Conservation (phyloP, 345 rosid species). For the Streptanthus diversifolius region DNA sequence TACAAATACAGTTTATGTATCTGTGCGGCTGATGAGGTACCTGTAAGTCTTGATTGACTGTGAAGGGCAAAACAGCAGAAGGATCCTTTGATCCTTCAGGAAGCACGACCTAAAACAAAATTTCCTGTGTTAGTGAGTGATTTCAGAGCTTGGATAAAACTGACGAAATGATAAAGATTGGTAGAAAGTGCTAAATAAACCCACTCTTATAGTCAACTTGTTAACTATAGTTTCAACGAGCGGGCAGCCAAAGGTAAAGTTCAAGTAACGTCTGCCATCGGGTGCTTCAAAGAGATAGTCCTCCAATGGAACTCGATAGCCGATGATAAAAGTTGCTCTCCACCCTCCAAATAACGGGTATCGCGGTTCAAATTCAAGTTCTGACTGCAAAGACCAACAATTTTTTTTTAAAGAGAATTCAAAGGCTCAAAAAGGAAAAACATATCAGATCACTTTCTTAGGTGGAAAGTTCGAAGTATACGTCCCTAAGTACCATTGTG, state of each 20-base stretch:
- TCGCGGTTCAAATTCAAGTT: constrained; percentile 93
- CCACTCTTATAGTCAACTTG: constrained; percentile 80
- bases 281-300: constrained; percentile 87
- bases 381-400: constrained; percentile 58
- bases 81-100: constrained; percentile 97
- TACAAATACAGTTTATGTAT: not conserved
- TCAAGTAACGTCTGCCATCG: constrained; percentile 88
- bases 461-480: not conserved
- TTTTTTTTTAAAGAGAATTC: not conserved
- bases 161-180: not conserved
- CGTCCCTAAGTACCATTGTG: not conserved
- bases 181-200: constrained; percentile 28
- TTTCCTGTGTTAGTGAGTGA: constrained; percentile 16
- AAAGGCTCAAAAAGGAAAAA: not conserved
- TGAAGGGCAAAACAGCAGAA: constrained; percentile 71
- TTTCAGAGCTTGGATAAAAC: not conserved
- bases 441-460: not conserved
- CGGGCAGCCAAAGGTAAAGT: constrained; percentile 95
- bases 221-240: constrained; percentile 79
- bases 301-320: constrained; percentile 83
- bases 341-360: constrained; percentile 99
- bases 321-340: constrained; percentile 90
- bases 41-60: constrained; percentile 78
- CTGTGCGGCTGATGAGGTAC: constrained; percentile 36
- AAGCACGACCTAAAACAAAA: constrained; percentile 75